Evolutionary conservation across 108 stramenopile genomes (phyloP), one percentile per base, ranked within the genome.

Genomic region (Chaetoceros tenuissimus): DNA sequence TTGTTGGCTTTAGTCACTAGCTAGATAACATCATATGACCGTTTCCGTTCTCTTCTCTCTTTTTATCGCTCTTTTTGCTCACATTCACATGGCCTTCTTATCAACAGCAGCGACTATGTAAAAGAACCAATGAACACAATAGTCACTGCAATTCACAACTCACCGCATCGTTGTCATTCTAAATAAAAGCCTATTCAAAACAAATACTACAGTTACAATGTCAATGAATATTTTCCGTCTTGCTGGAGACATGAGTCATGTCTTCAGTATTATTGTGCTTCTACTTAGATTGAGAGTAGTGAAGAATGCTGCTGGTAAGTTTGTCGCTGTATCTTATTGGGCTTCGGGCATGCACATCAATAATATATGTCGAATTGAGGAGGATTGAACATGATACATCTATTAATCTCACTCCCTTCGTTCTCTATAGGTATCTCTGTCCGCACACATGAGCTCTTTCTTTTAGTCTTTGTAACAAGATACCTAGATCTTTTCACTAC

Each of bases 361-460:
- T n/a, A n/a, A n/a, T n/a, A n/a, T n/a, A n/a, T n/a, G n/a, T n/a
- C n/a, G n/a, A n/a, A n/a, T n/a, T n/a, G n/a, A n/a, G n/a, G n/a
- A n/a, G n/a, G n/a, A n/a, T n/a, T n/a, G n/a, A n/a, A n/a, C n/a
- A n/a, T n/a, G n/a, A n/a, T n/a, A n/a, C n/a, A n/a, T n/a, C n/a
- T n/a, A n/a, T n/a, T n/a, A 40, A 40, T 40, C 34, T 40, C 13
- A 40, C 34, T 13, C 8, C 5, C 34, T 5, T 40, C 34, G 34
- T n/a, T n/a, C n/a, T 40, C 34, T 10, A 40, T 60, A 80, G 96
- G 98, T 18, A 94, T 99, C 52, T 97, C 96, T 28, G 79, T 98
- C 7, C 95, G 97, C 61, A 97, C 99, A 47, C 97, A 99, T 60
- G 97, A 98, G 66, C 89, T 99, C 24, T 99, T 95, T 75, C 78